Conservation (phyloP, 495 filamentous ascomycete species). For the Aspergillus nanangensis region DNA sequence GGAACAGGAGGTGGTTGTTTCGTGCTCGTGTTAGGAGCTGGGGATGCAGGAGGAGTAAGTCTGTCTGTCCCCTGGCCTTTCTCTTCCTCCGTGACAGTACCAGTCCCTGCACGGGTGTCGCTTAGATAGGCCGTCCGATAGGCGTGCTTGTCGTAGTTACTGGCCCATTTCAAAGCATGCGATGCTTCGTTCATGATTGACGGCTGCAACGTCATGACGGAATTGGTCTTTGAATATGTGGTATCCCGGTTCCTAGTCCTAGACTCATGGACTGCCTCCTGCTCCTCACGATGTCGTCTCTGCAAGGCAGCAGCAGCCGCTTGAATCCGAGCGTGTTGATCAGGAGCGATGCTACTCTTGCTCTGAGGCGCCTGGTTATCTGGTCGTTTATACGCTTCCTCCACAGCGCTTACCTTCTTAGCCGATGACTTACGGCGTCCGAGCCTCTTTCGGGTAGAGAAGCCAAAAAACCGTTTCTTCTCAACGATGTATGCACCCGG, state of each 20-base stretch:
- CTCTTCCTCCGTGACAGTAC: conserved; percentile 28
- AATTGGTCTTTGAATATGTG: conserved; percentile 73
- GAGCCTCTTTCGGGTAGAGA: conserved; percentile 65
- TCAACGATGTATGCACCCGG: conserved; percentile 85
- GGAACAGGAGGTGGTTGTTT: conserved; percentile 25
- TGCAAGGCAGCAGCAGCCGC: conserved; percentile 80
- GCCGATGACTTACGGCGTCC: conserved; percentile 64
- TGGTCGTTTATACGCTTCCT: conserved; percentile 47
- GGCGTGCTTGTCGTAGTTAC: conserved; percentile 67
- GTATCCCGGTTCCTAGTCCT: conserved; percentile 33
- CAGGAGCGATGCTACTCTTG: conserved; percentile 84
- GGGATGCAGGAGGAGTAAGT: conserved; percentile 9
- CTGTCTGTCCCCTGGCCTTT: conserved; percentile 8
- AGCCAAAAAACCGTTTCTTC: conserved; percentile 88
- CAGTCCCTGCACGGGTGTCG: conserved; percentile 64
- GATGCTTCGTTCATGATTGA: conserved; percentile 82
- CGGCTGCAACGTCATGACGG: conserved; percentile 84
- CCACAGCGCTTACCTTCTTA: conserved; percentile 43
- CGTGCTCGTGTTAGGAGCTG: conserved; percentile 16
- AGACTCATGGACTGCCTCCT: conserved; percentile 37
- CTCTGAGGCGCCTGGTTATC: conserved; percentile 55
- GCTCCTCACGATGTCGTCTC: conserved; percentile 59
- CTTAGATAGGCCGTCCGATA: conserved; percentile 78
- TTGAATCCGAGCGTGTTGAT: conserved; percentile 90
- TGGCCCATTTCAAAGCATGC: conserved; percentile 92